phyloP scores from a whole-genome alignment of 2,329 filamentous ascomycete species.

The Aschersonia sp. region DNA sequence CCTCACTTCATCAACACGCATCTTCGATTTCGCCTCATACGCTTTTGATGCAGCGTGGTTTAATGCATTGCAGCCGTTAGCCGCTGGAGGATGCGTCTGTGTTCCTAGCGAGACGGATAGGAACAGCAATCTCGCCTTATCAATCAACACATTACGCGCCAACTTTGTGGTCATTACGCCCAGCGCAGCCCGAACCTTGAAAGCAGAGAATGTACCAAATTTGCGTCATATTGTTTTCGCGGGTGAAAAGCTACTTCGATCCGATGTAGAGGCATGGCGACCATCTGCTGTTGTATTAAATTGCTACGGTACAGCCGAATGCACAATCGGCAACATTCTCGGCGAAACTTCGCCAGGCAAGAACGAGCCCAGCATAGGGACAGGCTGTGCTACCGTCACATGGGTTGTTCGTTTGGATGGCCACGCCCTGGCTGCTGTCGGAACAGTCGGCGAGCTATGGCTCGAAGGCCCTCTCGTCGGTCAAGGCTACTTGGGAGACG shows the following conservation, averaged over 20 bases:
- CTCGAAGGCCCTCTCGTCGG: conserved; percentile 31
- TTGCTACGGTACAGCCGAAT: conserved; percentile 10
- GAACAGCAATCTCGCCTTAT: conserved; percentile 4
- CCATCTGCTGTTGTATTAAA: conserved; percentile 5
- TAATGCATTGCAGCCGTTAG: conserved; percentile 4
- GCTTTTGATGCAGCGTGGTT: conserved; percentile 6
- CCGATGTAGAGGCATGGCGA: conserved; percentile 3
- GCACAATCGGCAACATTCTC: background rate
- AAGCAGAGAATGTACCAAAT: background rate
- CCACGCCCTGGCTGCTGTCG: conserved; percentile 5
- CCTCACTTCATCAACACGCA: conserved; percentile 1
- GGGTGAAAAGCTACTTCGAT: conserved; percentile 5
- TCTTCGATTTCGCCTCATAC: conserved; percentile 7
- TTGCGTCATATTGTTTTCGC: conserved; percentile 6
- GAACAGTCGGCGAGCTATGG: conserved; percentile 16
- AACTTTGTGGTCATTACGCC: conserved; percentile 8
- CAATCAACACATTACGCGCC: conserved; percentile 3
- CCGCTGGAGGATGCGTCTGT: conserved; percentile 4
- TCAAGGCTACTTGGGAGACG: conserved; percentile 31
- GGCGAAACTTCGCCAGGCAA: background rate
- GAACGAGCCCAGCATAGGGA: conserved; percentile 1
- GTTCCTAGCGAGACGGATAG: conserved; percentile 3
- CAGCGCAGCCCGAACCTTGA: conserved; percentile 6
- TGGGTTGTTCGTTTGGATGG: conserved; percentile 7
- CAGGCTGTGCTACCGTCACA: conserved; percentile 3